Percentiles rank a stretch among this genome's conserved stretches.
Evolutionary conservation across 2,329 filamentous ascomycete species (phyloP).

Genomic region (Sclerotinia sclerotiorum): DNA sequence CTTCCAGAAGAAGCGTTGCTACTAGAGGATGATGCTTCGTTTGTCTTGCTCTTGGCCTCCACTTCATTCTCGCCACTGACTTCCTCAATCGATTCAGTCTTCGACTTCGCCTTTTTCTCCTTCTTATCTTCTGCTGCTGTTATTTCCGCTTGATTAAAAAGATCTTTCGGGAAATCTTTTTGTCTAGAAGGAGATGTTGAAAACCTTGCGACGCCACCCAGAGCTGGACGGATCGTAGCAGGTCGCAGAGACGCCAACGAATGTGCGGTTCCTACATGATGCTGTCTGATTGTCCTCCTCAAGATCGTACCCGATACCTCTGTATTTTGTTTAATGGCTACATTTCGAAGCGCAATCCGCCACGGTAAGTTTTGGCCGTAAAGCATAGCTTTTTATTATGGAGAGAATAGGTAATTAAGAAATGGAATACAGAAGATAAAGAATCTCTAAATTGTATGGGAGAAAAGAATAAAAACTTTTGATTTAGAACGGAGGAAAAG

Average conservation of each 20-base stretch:
- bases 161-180: constrained; percentile 44
- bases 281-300: constrained; percentile 32
- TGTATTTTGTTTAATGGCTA: constrained; percentile 28
- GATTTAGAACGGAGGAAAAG: background rate
- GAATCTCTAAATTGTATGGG: background rate
- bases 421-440: constrained; percentile 7
- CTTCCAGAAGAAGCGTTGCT: constrained; percentile 35
- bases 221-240: constrained; percentile 55
- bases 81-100: constrained; percentile 34
- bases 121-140: constrained; percentile 46
- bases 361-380: constrained; percentile 64
- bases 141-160: constrained; percentile 44
- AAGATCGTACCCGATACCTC: constrained; percentile 27
- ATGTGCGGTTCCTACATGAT: constrained; percentile 56
- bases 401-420: background rate
- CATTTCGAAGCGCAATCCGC: constrained; percentile 53
- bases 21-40: constrained; percentile 31
- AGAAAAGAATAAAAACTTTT: constrained; percentile 6
- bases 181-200: constrained; percentile 51
- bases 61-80: constrained; percentile 49
- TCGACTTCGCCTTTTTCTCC: constrained; percentile 34
- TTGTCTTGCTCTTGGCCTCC: constrained; percentile 40
- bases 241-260: constrained; percentile 62
- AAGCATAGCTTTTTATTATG: constrained; percentile 50
- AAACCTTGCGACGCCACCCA: constrained; percentile 45